Evolutionary conservation across 2,329 filamentous ascomycete species (phyloP).

Genomic region (Arthrobotrys iridis): DNA sequence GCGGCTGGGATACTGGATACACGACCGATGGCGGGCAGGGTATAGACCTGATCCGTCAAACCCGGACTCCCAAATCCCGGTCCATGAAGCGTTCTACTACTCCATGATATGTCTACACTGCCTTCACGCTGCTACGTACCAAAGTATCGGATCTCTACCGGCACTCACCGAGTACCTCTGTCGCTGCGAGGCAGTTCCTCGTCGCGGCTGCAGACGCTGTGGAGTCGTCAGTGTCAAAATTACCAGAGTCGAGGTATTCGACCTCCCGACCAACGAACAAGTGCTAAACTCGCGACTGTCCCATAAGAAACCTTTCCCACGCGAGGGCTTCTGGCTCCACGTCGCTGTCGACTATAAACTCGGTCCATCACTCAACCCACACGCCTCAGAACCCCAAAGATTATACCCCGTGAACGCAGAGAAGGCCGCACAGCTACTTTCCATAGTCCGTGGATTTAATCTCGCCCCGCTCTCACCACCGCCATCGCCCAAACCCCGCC

Average conservation of each 20-base stretch:
- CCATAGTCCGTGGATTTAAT: not conserved
- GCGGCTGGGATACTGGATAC: slow-evolving; percentile 15
- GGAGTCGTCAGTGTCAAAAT: not conserved
- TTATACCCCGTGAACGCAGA: not conserved
- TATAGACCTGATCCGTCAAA: not conserved
- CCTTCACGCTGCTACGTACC: not conserved
- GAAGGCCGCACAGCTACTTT: not conserved
- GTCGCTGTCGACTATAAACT: not conserved
- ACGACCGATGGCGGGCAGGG: slow-evolving; percentile 23
- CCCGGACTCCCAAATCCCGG: not conserved
- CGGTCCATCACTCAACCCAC: not conserved
- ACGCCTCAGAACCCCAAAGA: not conserved
- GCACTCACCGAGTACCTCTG: not conserved
- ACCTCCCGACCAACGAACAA: not conserved
- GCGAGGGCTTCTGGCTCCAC: slow-evolving; percentile 17
- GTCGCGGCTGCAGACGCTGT: not conserved
- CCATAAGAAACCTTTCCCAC: not conserved
- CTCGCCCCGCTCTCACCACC: not conserved
- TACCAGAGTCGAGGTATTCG: slow-evolving; percentile 26
- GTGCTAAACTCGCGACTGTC: not conserved
- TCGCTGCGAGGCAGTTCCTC: not conserved
- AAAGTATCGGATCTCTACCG: not conserved
- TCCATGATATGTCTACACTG: slow-evolving; percentile 9
- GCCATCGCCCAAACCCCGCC: not conserved
- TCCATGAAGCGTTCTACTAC: slow-evolving; percentile 10